Evolutionary conservation across 2,329 filamentous ascomycete species (phyloP), one percentile per base, ranked within the genome.

Genomic region (Metarhizium humberi): DNA sequence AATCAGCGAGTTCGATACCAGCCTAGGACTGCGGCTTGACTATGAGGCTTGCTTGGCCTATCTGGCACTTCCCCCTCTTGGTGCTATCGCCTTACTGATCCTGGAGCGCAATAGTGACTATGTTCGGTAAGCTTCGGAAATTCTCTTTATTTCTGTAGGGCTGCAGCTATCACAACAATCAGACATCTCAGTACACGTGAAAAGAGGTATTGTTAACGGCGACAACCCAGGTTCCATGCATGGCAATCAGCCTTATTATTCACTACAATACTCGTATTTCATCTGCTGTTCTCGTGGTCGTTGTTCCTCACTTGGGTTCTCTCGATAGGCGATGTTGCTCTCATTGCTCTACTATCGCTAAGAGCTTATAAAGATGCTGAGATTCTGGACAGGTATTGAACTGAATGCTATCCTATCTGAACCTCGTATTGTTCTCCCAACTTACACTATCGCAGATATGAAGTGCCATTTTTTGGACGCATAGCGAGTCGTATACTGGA

Each of bases 41-140:
- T 87, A 92, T 66, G 92, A 97, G 76, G 92, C 94, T 6, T 89
- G 87, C 67, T 73, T 96, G 66, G 92, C 94, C 53, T 99, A 99
- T 70, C 68, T 96, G 58, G 76, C 87, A 51, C 73, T 95, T 14
- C 94, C 94, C 59, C 94, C 94, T 1, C 78, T 92, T 0, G 94
- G 92, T 3, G 89, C 88, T 3, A 89, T 96, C 30, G 70, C 96
- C 61, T 72, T 99, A 63, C 72, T 99, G 61, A 81, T 97, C 48
- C 69, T 92, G 59, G 94, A 99, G 78, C 84, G 92, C 67, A 94
- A 96, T 76, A 96, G 91, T 67, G 94, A 99, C 73, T 99, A 96
- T 71, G 94, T 99, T 56, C 82, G 94, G 88, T 92, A 73, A 56
- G 81, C 32, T 50, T 38, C 16, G 5, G 8, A 50, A 14, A 50